Conservation (phyloP, 306 rosid species). For the Pachyrhizus erosus region DNA sequence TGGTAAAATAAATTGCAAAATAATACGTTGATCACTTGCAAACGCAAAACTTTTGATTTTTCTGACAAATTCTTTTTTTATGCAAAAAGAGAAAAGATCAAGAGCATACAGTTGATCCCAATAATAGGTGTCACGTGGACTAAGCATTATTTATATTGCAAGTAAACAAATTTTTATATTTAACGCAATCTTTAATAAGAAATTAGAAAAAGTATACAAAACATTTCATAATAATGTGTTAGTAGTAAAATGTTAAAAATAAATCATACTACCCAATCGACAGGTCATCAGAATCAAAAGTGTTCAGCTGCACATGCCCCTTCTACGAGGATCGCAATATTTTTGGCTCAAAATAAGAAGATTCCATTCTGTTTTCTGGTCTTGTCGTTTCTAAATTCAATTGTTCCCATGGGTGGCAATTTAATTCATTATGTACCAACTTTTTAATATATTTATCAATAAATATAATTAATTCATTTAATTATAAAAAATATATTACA, state of each 20-base stretch:
- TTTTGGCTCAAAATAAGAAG: slow-evolving; percentile 16
- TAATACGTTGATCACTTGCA: background rate
- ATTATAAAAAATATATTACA: background rate
- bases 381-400: background rate
- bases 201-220: no score
- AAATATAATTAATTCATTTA: background rate
- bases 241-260: slow-evolving; percentile 35
- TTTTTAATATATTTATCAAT: background rate
- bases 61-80: slow-evolving; percentile 11
- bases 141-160: slow-evolving; percentile 4
- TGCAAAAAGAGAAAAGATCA: background rate
- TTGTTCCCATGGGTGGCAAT: background rate
- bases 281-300: slow-evolving; percentile 55
- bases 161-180: background rate
- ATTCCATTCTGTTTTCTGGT: background rate
- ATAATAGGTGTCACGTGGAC: slow-evolving; percentile 51
- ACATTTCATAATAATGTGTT: background rate
- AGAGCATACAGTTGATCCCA: background rate
- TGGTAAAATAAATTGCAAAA: background rate
- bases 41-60: slow-evolving; percentile 16
- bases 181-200: background rate
- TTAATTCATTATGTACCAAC: background rate
- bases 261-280: slow-evolving; percentile 30
- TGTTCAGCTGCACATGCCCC: slow-evolving; percentile 52
- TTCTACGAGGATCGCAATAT: background rate